Evolutionary conservation across 2,329 filamentous ascomycete species (phyloP).

Genomic region (Huntiella decipiens): DNA sequence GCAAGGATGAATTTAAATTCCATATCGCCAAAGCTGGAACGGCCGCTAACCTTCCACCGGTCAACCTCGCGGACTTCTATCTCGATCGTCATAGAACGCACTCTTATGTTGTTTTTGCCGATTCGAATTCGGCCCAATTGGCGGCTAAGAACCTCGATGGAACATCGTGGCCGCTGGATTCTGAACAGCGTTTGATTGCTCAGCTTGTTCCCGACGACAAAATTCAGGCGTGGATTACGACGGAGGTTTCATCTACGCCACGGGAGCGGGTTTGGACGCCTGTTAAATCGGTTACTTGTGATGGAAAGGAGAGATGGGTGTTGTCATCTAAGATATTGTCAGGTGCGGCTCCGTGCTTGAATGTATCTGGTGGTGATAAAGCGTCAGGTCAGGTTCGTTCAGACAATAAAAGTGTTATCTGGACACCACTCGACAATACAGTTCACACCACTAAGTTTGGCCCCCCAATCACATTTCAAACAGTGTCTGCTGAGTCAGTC

Average conservation of each 20-base stretch:
- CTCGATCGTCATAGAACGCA: slow-evolving; percentile 78
- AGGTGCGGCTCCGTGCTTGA: no score
- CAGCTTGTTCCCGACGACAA: slow-evolving; percentile 73
- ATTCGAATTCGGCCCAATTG: slow-evolving; percentile 50
- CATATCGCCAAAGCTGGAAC: slow-evolving; percentile 22
- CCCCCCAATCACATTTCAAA: slow-evolving; percentile 28
- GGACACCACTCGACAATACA: slow-evolving; percentile 8
- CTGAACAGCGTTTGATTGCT: slow-evolving; percentile 65
- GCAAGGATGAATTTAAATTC: slow-evolving; percentile 43
- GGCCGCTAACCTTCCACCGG: slow-evolving; percentile 17
- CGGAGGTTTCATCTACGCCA: slow-evolving; percentile 35
- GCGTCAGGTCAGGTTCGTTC: neutral
- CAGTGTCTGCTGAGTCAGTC: slow-evolving; percentile 45
- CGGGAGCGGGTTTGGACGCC: slow-evolving; percentile 44
- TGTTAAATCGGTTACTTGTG: slow-evolving; percentile 39
- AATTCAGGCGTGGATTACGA: slow-evolving; percentile 53
- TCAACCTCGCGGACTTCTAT: slow-evolving; percentile 49
- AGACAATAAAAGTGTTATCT: slow-evolving; percentile 1
- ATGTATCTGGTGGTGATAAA: neutral
- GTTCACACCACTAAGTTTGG: slow-evolving; percentile 20
- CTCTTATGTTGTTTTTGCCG: slow-evolving; percentile 58
- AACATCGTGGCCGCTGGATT: slow-evolving; percentile 71
- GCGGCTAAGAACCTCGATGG: slow-evolving; percentile 62
- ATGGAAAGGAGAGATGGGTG: slow-evolving; percentile 19
- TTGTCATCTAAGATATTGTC: no score